These are phyloP conservation scores for Lomentospora prolificans DNA, from an alignment of 2,329 filamentous ascomycete species.

Conservation along the genomic window DNA sequence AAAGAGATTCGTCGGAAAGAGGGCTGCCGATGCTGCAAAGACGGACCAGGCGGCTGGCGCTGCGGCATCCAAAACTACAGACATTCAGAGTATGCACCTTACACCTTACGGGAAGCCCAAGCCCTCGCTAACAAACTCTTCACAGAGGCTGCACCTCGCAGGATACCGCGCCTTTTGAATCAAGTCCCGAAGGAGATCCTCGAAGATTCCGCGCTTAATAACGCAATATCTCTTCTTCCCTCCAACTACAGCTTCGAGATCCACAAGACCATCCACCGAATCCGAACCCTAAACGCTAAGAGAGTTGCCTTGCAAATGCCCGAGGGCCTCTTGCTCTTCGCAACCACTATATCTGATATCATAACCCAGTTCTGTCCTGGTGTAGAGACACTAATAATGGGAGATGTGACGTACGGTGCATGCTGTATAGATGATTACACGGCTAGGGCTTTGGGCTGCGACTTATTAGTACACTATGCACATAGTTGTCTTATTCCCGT, in stretches of 20 bases:
- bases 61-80: slow-evolving; percentile 23
- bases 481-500: slow-evolving; percentile 95
- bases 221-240: slow-evolving; percentile 77
- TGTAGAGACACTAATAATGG: slow-evolving; percentile 93
- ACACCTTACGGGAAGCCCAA: neutral
- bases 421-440: slow-evolving; percentile 99
- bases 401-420: slow-evolving; percentile 95
- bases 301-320: slow-evolving; percentile 94
- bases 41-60: neutral
- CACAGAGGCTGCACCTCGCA: slow-evolving; percentile 45
- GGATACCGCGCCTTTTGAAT: slow-evolving; percentile 73
- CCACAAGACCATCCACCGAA: slow-evolving; percentile 93
- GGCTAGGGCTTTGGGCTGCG: slow-evolving; percentile 84
- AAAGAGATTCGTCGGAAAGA: slow-evolving; percentile 82
- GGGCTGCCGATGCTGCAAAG: slow-evolving; percentile 50
- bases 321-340: slow-evolving; percentile 88
- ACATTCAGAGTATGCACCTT: slow-evolving; percentile 39
- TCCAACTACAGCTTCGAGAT: slow-evolving; percentile 99
- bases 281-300: slow-evolving; percentile 68
- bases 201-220: slow-evolving; percentile 74
- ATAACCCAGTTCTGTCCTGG: slow-evolving; percentile 88
- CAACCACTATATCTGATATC: slow-evolving; percentile 95
- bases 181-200: slow-evolving; percentile 83
- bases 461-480: slow-evolving; percentile 91
- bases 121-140: neutral